Conservation (phyloP, 345 rosid species). For the Salix udensis region DNA sequence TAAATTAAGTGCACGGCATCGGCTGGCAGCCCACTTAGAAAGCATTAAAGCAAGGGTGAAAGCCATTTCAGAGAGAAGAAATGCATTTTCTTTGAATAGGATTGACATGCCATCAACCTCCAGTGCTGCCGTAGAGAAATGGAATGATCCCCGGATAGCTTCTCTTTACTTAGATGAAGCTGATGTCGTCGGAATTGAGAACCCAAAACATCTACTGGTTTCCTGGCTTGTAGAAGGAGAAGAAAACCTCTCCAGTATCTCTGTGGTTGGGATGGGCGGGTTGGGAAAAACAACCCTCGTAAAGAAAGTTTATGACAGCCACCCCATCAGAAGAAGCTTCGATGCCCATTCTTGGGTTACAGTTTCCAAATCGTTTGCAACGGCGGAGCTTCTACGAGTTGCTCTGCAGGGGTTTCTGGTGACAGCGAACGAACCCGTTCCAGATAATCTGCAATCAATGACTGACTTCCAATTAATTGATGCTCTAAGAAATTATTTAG, state of each 20-base stretch:
- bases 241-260: not conserved
- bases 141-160: slow-evolving; percentile 6
- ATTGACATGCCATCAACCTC: not conserved
- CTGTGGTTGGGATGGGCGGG: slow-evolving; percentile 4
- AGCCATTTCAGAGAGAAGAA: slow-evolving; percentile 12
- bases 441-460: not conserved
- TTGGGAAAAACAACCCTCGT: slow-evolving; percentile 8
- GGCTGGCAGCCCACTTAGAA: not conserved
- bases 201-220: not conserved
- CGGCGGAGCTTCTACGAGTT: not conserved
- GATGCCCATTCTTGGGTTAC: slow-evolving; percentile 9
- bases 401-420: not conserved
- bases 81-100: slow-evolving; percentile 2
- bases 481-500: not conserved
- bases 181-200: slow-evolving; percentile 16
- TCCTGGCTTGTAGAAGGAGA: slow-evolving; percentile 6
- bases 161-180: slow-evolving; percentile 13
- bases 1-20: not conserved
- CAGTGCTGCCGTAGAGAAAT: not conserved
- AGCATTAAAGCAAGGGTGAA: not conserved
- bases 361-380: not conserved
- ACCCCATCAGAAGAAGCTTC: not conserved
- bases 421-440: slow-evolving; percentile 5
- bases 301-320: slow-evolving; percentile 11
- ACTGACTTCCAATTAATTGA: not conserved